These are phyloP conservation scores for Anisodus tanguticus DNA, from an alignment of 257 asterid species.

Conservation along the genomic window DNA sequence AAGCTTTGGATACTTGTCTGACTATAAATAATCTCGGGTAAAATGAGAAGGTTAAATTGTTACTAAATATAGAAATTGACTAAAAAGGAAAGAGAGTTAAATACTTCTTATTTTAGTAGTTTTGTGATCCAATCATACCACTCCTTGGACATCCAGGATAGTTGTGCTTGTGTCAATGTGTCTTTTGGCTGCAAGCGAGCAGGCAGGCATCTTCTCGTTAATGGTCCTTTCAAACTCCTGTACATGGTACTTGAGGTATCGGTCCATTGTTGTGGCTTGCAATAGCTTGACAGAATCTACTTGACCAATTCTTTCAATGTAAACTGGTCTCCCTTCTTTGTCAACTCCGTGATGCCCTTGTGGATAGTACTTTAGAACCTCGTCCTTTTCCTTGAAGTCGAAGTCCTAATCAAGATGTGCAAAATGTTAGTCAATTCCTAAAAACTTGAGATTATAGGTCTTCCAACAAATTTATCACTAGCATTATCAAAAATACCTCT, in stretches of 20 bases:
- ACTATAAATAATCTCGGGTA: too few species aligned
- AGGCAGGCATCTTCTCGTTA: conserved; percentile 86
- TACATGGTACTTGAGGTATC: conserved; percentile 84
- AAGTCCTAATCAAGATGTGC: conserved; percentile 53
- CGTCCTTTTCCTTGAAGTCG: conserved; percentile 78
- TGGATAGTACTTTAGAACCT: conserved; percentile 83
- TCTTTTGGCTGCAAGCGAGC: conserved; percentile 81
- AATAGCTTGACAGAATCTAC: conserved; percentile 85
- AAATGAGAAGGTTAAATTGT: too few species aligned
- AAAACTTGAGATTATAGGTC: not conserved
- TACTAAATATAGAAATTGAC: too few species aligned
- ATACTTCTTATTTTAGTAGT: not conserved
- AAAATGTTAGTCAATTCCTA: not conserved
- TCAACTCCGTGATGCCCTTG: conserved; percentile 97
- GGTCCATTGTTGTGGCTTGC: conserved; percentile 86
- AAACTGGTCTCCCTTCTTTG: conserved; percentile 91
- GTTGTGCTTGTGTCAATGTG: conserved; percentile 97
- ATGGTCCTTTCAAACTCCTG: conserved; percentile 94
- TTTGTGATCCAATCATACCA: conserved; percentile 52
- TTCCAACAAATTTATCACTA: not conserved
- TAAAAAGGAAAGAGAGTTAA: too few species aligned
- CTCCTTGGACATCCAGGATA: conserved; percentile 97
- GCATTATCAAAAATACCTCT: conserved; percentile 59
- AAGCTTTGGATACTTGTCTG: too few species aligned
- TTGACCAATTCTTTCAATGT: conserved; percentile 78